Conservation (phyloP, 768 basidiomycete species). For the Boletus speciosus region DNA sequence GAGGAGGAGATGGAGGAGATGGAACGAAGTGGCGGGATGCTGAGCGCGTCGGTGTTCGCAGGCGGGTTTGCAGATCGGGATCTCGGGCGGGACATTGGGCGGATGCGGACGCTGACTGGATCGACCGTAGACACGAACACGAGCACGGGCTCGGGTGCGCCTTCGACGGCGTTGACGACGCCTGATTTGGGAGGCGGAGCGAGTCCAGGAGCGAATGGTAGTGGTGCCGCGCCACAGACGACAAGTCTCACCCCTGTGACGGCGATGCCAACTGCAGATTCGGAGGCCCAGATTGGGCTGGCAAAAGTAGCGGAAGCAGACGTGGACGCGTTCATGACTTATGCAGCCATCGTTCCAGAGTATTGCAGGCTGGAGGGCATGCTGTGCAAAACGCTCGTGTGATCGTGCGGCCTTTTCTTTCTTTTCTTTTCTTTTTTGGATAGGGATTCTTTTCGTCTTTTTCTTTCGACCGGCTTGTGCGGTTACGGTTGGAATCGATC, state of each 20-base stretch:
- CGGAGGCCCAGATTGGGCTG: slow-evolving; percentile 71
- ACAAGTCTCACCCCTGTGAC: slow-evolving; percentile 67
- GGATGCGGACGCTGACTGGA: slow-evolving; percentile 55
- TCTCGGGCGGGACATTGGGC: slow-evolving; percentile 34
- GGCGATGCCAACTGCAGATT: slow-evolving; percentile 67
- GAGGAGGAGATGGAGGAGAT: slow-evolving; percentile 68
- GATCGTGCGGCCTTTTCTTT: background rate
- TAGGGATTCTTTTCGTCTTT: too few relatives aligned
- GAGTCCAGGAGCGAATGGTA: slow-evolving; percentile 34
- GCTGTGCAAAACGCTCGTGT: slow-evolving; percentile 61
- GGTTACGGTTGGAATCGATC: background rate
- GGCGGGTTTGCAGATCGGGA: slow-evolving; percentile 42
- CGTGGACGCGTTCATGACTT: slow-evolving; percentile 79
- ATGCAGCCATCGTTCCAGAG: slow-evolving; percentile 83
- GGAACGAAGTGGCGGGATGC: slow-evolving; percentile 36
- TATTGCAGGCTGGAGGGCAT: slow-evolving; percentile 77
- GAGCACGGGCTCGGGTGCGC: slow-evolving; percentile 35
- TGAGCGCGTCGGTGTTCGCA: slow-evolving; percentile 31
- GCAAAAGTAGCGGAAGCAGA: slow-evolving; percentile 84
- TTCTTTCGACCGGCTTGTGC: background rate
- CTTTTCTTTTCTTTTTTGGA: background rate
- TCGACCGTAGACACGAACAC: slow-evolving; percentile 37
- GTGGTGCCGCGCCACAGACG: slow-evolving; percentile 37
- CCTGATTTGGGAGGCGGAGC: slow-evolving; percentile 48
- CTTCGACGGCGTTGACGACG: slow-evolving; percentile 57